Evolutionary conservation across 805 yeast species (phyloP), one percentile per base, ranked within the genome.

Genomic region (Saccharomycopsis guyanensis): DNA sequence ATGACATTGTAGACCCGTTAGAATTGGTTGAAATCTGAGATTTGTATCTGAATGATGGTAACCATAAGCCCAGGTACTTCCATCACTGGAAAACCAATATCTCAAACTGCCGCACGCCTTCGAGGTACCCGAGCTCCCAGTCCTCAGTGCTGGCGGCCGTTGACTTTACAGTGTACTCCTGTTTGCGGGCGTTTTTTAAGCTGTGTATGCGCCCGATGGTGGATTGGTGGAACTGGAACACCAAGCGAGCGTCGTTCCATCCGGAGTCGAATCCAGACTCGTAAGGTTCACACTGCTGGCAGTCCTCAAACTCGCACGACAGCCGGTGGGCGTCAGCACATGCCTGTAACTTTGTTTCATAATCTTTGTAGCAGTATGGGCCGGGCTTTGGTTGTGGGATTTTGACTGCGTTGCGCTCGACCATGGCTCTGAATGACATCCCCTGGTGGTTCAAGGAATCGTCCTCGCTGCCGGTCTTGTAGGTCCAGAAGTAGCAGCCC

Each of bases 401-500:
- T n/a, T n/a, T n/a, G n/a, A n/a, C n/a, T n/a, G n/a, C n/a, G n/a
- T n/a, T n/a, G n/a, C n/a, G n/a, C 23, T 81, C 78, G 20, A 71
- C 65, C 87, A 84, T 86, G 32, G 86, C 82, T 22, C 73, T 71
- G 63, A 86, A 81, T 40, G 91, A 96, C 97, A 97, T 96, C 13
- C 97, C 97, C 36, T 96, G 96, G 57, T 12, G 8, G 15, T 8
- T 34, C 10, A 34, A n/a, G 15, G 8, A 12, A 8, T n/a, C 15
- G 7, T 80, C 82, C 1, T 96, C 96, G 46, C 78, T 71, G 59
- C 82, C 76, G 59, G 89, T 88, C 63, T 86, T 86, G 60, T 66
- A 84, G 1, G 96, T 85, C 97, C 97, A 91, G 63, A 91, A 91
- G 62, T 72, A 88, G 48, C 76, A 71, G 0, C 97, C 97, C 47